Evolutionary conservation across 140 eudicot genomes (phyloP).

Genomic region (Cichorium intybus): DNA sequence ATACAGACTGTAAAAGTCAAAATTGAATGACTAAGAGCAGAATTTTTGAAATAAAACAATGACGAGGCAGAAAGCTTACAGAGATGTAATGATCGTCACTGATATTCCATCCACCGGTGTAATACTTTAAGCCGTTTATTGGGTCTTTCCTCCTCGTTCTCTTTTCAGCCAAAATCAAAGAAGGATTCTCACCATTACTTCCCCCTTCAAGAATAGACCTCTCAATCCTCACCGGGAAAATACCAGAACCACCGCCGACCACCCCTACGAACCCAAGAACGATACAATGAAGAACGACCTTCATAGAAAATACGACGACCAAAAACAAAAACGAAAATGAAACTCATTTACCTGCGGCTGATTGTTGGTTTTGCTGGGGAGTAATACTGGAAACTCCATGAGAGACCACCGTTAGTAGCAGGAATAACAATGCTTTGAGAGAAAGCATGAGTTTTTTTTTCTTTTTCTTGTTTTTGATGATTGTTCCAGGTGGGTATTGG

Average conservation of each 20-base stretch:
- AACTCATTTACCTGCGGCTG: constrained; percentile 15
- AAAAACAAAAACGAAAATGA: not conserved
- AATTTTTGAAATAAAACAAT: not conserved
- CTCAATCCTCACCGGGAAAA: constrained; percentile 18
- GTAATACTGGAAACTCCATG: constrained; percentile 11
- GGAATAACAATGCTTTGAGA: not conserved
- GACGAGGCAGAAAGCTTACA: constrained; percentile 26
- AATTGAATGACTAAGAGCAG: not conserved
- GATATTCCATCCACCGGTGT: constrained; percentile 65
- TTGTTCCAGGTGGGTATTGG: not conserved
- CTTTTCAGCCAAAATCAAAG: constrained; percentile 47
- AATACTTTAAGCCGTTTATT: constrained; percentile 33
- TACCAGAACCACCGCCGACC: constrained; percentile 17
- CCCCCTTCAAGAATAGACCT: constrained; percentile 26
- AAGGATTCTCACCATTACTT: constrained; percentile 13
- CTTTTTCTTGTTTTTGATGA: not conserved
- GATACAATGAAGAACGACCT: not conserved
- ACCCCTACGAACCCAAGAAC: constrained; percentile 7
- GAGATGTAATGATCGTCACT: constrained; percentile 39
- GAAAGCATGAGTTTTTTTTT: constrained; percentile 16
- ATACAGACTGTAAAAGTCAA: constrained; percentile 41
- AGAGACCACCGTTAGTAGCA: constrained; percentile 15
- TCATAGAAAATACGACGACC: not conserved
- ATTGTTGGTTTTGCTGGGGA: constrained; percentile 9
- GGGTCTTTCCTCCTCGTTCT: constrained; percentile 65